These are phyloP conservation scores for Orychophragmus violaceus DNA, from an alignment of 345 rosid genomes.

Conservation along the genomic window DNA sequence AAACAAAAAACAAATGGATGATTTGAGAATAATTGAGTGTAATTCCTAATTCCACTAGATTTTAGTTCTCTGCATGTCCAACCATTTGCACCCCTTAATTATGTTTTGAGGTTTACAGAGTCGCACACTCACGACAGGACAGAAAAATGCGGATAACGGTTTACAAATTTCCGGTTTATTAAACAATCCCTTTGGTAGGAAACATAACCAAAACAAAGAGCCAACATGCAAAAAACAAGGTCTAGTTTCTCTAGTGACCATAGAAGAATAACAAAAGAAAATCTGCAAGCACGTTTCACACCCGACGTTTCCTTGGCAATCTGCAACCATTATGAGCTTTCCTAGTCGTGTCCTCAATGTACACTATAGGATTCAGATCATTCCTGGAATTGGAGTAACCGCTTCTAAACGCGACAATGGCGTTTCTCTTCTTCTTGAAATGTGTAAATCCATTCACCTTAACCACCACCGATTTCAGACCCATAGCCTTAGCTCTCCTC, in stretches of 20 bases:
- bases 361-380: conserved; percentile 52
- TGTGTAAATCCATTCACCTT: conserved; percentile 75
- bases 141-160: not conserved
- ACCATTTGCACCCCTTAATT: no score
- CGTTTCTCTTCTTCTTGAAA: conserved; percentile 80
- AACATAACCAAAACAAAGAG: conserved; percentile 15
- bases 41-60: no score
- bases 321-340: conserved; percentile 87
- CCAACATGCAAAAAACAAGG: not conserved
- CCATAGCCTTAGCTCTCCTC: conserved; percentile 52
- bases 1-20: no score
- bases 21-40: no score
- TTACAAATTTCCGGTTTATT: not conserved
- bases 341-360: conserved; percentile 78
- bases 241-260: no score
- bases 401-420: conserved; percentile 66
- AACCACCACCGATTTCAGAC: conserved; percentile 70
- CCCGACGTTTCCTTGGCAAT: conserved; percentile 71
- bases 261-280: not conserved
- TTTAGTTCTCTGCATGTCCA: no score
- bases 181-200: not conserved
- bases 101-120: not conserved
- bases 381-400: conserved; percentile 50
- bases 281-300: conserved; percentile 24
- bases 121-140: not conserved